Base-by-base conservation (phyloP, 306 rosid species). In the Morella rubra region DNA sequence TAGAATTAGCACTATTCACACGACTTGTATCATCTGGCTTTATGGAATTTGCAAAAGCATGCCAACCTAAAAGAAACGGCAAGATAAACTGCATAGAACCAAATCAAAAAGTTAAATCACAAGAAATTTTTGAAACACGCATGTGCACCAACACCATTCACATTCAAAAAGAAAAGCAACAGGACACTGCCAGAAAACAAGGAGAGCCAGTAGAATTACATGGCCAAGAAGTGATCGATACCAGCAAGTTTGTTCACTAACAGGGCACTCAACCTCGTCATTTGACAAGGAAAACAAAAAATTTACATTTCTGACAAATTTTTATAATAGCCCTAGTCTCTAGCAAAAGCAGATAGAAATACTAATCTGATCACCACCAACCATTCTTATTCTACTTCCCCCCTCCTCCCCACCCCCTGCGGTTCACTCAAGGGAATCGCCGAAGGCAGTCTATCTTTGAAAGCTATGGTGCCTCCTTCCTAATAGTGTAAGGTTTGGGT, bases 11-110 rank as follows among this genome's bases (percentile, higher is more conserved):
- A 47, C 68, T 85, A 85, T 83, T 87, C 51, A 7, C 79, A 66
- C 84, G 86, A 60, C 49, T 79, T 5, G 78, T 60, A 56, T 85
- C 88, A 8, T 88, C 96, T 7, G 96, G 91, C 80, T 61, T 88
- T 81, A 84, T 85, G 44, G 95, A 82, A 85, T 88, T 84, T 60
- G 90, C 92, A 79, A 85, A 90, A 22, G 95, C 83, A 77, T 92
- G 95, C 98, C 98, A 94, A 72, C 98, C 97, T 19, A 92, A 69
- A 56, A 90, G 89, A 84, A 86, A 86, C 5, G 97, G 98, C 86
- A 89, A 56, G 87, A 94, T 83, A 81, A 64, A 94, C 98, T 94
- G 86, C 89, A 81, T 6, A 77, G 10, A 52, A 46, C 76, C 81
- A 9, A 11, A 67, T 19, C 20, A 56, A 19, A 22, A 78, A 2